Base-by-base conservation (phyloP, 2,329 filamentous ascomycete species). In the Nothopassalora personata region DNA sequence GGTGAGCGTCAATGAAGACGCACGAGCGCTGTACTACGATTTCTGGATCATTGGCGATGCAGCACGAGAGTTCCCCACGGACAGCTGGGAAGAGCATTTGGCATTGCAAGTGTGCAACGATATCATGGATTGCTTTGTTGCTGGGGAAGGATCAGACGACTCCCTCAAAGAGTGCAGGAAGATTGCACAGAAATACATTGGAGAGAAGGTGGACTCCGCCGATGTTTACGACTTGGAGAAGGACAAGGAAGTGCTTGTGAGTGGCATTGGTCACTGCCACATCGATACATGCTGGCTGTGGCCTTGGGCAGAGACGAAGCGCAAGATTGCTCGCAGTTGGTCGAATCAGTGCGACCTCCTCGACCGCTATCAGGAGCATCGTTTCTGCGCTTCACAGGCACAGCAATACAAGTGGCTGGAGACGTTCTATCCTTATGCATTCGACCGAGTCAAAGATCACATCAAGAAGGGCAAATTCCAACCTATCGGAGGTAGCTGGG, bases 391-490 rank as follows among this genome's bases (percentile, higher is more conserved):
- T 70, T 97, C 92, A 0, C 91, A 96, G 72, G 94, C 93, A 18
- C 94, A 99, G 72, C 94, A 99, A 73, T 99, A 90, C 81, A 97
- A 97, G 75, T 99, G 94, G 94, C 81, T 97, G 31, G 91, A 97
- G 76, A 79, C 89, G 67, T 80, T 90, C 65, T 99, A 99, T 71
- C 93, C 94, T 0, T 86, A 86, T 45, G 88, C 91, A 1, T 97
- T 91, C 72, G 88, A 95, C 66, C 87, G 93, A 15, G 93, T 99
- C 65, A 96, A 95, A 79, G 79, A 83, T 57, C 96, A 96, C 81
- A 88, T 97, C 61, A 90, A 90, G 74, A 86, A 92, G 68, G 93
- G 92, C 23, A 88, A 84, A 61, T 99, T 99, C 74, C 90, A 97
- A 66, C 92, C 92, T 13, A 93, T 99, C 67, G 94, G 94, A 64